Conservation (phyloP, 305 asterid genomes). For the Withania somnifera region DNA sequence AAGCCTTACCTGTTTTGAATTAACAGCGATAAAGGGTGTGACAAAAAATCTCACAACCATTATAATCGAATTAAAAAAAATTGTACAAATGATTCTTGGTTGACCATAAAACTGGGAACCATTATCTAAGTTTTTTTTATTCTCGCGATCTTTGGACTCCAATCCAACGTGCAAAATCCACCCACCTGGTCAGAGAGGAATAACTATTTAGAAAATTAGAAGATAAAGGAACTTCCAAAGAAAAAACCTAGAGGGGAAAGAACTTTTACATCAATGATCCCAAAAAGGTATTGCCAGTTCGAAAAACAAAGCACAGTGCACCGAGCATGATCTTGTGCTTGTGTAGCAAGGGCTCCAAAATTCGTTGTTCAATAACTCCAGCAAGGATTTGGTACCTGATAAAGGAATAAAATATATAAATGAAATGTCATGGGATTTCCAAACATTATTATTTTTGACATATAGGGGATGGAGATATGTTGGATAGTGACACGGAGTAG, state of each 20-base stretch:
- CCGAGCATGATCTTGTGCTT: slow-evolving; percentile 63
- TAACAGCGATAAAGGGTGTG: background rate
- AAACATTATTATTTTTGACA: background rate
- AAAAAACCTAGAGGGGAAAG: background rate
- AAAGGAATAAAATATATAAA: background rate
- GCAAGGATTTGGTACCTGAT: slow-evolving; percentile 83
- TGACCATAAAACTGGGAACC: background rate
- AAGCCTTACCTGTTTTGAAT: background rate
- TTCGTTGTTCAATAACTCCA: slow-evolving; percentile 77
- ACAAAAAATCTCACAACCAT: background rate
- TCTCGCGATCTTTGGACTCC: slow-evolving; percentile 69
- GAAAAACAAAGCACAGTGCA: slow-evolving; percentile 68
- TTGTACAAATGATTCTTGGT: background rate
- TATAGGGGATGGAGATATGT: too few relatives aligned
- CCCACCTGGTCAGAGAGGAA: slow-evolving; percentile 60
- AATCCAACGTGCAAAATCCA: slow-evolving; percentile 81
- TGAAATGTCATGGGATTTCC: background rate
- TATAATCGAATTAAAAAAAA: background rate
- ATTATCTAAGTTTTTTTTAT: slow-evolving; percentile 13
- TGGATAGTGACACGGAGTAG: background rate
- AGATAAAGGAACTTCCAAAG: background rate
- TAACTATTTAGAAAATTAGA: background rate
- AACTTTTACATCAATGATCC: slow-evolving; percentile 72
- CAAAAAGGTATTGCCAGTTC: slow-evolving; percentile 92
- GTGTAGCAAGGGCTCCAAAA: slow-evolving; percentile 79